Base-by-base conservation (phyloP, 495 filamentous ascomycete genomes). In the Glarea lozoyensis region DNA sequence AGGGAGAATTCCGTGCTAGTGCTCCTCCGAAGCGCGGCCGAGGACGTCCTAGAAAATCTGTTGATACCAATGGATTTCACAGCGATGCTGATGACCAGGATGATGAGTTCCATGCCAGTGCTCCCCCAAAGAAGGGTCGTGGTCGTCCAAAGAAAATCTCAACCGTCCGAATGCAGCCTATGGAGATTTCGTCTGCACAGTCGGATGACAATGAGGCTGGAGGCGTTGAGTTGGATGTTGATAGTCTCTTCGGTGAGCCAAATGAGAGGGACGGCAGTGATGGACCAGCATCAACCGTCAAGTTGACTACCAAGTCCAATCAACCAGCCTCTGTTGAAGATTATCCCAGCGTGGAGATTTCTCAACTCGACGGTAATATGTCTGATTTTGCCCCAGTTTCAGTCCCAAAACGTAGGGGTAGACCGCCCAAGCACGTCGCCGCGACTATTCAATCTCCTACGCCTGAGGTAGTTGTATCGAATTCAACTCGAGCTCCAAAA, bases 221-320 rank as follows among this genome's bases (percentile, higher is more conserved):
- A 23, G 39, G 20, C 19, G 38, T 41, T 11, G 20, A 11, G 1
- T 3, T 49, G 12, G 42, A 50, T 23, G 17, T 24, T 30, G 42
- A 54, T 41, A 54, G 51, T 45, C 42, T 54, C 12, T 50, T 50
- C 41, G 51, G 42, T 13, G 51, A 54, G 35, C 46, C 38, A n/a
- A 30, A 34, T 13, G 38, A 46, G 17, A 40, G 21, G 32, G 22
- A 29, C n/a, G 25, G 38, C 11, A 31, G 11, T 21, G 17, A 29
- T 10, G 40, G 38, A 16, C 17, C 31, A 6, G 31, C 31, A 7
- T 6, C 5, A 6, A 7, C 31, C 4, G 4, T 16, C 12, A 34
- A 4, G 31, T 13, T 13, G 31, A 34, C 6, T 11, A 13, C 5
- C 12, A 34, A 13, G 24, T 15, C 20, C 30, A 3, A 43, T 25